Evolutionary conservation across 192 early-diverging fungal species (phyloP).

Genomic region (Podila clonocystis): DNA sequence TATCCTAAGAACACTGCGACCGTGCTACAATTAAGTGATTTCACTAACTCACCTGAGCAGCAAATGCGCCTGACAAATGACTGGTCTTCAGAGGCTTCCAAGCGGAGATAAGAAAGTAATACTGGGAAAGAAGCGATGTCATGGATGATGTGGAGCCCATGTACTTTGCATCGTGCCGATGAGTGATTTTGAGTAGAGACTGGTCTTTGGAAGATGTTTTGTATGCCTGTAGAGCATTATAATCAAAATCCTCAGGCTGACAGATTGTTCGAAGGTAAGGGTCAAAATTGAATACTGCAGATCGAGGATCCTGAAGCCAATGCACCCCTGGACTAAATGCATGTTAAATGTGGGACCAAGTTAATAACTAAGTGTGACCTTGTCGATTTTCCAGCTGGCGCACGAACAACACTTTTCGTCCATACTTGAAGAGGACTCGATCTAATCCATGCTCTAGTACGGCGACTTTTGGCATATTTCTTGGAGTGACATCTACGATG

Average conservation of each 20-base stretch:
- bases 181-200: constrained; percentile 62
- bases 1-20: not conserved
- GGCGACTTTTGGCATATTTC: constrained; percentile 41
- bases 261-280: constrained; percentile 83
- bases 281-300: constrained; percentile 82
- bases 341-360: not conserved
- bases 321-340: constrained; percentile 82
- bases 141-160: constrained; percentile 93
- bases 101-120: constrained; percentile 78
- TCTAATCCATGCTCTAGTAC: constrained; percentile 71
- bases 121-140: constrained; percentile 76
- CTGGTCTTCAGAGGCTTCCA: constrained; percentile 67
- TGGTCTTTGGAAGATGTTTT: constrained; percentile 82
- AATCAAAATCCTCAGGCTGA: constrained; percentile 85
- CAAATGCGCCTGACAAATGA: constrained; percentile 71
- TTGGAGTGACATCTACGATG: constrained; percentile 33
- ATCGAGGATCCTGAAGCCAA: constrained; percentile 78
- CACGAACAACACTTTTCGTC: no score
- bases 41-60: constrained; percentile 57
- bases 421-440: constrained; percentile 71
- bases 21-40: not conserved
- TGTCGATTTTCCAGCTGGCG: not conserved
- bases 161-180: constrained; percentile 62
- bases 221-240: constrained; percentile 79
- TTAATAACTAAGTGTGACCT: not conserved